phyloP scores from a whole-genome alignment of 768 basidiomycete species.

The Boletus insuetus region DNA sequence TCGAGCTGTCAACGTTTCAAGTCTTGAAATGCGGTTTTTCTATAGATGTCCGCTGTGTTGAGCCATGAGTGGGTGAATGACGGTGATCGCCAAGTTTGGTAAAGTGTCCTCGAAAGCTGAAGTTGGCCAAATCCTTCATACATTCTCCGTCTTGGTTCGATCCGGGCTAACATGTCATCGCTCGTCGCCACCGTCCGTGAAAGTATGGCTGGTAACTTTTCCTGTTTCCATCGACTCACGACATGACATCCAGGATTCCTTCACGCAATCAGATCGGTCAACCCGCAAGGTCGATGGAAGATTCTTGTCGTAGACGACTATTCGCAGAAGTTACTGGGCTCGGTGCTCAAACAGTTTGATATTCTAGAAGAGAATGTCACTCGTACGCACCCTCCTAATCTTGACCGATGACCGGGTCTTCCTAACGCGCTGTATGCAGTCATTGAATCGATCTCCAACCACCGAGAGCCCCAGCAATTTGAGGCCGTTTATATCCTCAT shows the following conservation, averaged over 20 bases:
- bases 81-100: conserved; percentile 15
- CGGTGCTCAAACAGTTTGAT: conserved; percentile 90
- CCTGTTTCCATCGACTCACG: neutral
- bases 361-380: conserved; percentile 96
- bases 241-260: conserved; percentile 62
- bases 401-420: neutral
- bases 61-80: too few relatives aligned
- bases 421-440: conserved; percentile 46
- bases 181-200: conserved; percentile 44
- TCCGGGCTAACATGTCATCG: conserved; percentile 36
- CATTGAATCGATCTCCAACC: conserved; percentile 84
- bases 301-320: conserved; percentile 95
- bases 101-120: neutral
- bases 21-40: neutral
- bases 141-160: neutral
- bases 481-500: conserved; percentile 94
- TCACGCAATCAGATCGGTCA: conserved; percentile 82
- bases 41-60: too few relatives aligned
- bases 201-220: conserved; percentile 35
- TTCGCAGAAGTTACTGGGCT: conserved; percentile 77
- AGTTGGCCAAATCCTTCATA: neutral
- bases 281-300: conserved; percentile 91
- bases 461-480: conserved; percentile 81
- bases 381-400: conserved; percentile 50
- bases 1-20: neutral